These are phyloP conservation scores for Neurospora sp. DNA, from an alignment of 495 filamentous ascomycete species.

Conservation along the genomic window DNA sequence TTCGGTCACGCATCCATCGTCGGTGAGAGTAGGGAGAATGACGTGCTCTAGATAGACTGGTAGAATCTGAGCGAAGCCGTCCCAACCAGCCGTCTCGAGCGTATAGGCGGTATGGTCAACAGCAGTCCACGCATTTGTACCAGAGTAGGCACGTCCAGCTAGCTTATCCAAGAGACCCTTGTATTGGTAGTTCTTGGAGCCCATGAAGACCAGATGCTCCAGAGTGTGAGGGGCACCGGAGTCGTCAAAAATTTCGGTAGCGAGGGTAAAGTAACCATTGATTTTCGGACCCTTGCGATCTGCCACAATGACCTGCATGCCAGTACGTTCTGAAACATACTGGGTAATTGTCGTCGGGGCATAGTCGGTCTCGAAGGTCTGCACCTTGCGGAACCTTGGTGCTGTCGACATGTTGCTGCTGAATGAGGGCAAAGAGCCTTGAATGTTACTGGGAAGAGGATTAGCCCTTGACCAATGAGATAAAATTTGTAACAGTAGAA, in stretches of 20 bases:
- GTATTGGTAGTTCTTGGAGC: conserved; percentile 85
- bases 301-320: conserved; percentile 87
- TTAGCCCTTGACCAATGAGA: conserved; percentile 11
- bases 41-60: conserved; percentile 95
- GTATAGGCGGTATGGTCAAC: conserved; percentile 97
- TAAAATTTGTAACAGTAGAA: not conserved
- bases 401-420: conserved; percentile 24
- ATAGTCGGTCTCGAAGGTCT: conserved; percentile 82
- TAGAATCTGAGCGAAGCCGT: conserved; percentile 87
- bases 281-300: conserved; percentile 90
- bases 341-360: conserved; percentile 75
- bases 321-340: conserved; percentile 69
- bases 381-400: conserved; percentile 67
- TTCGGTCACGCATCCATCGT: conserved; percentile 88
- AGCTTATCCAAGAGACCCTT: conserved; percentile 93
- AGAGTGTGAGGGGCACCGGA: conserved; percentile 92
- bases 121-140: conserved; percentile 92
- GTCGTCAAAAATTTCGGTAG: conserved; percentile 95
- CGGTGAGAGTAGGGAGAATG: conserved; percentile 80
- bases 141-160: conserved; percentile 82
- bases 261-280: conserved; percentile 86
- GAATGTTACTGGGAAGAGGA: conserved; percentile 9
- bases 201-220: conserved; percentile 97
- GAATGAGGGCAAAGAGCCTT: conserved; percentile 9
- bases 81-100: conserved; percentile 89